Evolutionary conservation across 345 rosid species (phyloP), one percentile per base, ranked within the genome.

Genomic region (Triadica sebifera): DNA sequence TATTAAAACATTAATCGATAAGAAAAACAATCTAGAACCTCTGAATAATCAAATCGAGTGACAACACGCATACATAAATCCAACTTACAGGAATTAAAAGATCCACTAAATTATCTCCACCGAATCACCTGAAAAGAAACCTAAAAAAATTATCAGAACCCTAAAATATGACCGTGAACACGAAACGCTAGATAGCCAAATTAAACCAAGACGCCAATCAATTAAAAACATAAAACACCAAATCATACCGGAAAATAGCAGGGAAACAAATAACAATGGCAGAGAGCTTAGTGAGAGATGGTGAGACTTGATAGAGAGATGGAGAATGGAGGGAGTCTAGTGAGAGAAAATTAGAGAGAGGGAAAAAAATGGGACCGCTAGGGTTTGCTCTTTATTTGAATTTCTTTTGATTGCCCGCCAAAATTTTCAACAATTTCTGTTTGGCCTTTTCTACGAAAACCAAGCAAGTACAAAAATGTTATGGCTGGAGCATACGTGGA

Each of bases 391-490:
- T 58, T 75, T 79, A 74, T 83, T 85, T 85, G 85, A 86, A 87
- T 78, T 65, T 17, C 81, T 72, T 75, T 65, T 41, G 43, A 67
- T 72, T 84, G 91, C 92, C 91, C 97, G 97, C 97, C 95, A 92
- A 90, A 84, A 62, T 71, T 80, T 83, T 77, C 79, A 68, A 74
- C 64, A 13, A 49, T 51, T 53, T 11, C 10, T 0, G 1, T 6
- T 11, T 12, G 47, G 58, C 8, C 53, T 53, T 52, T 67, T 69
- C 73, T 45, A 47, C 63, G 43, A 43, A 19, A 58, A 75, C 79
- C 53, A 25, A 73, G 69, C 67, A 4, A 22, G 34, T 70, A 74
- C 57, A 66, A 63, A 56, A 73, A 51, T 65, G 51, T 41, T n/a
- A 43, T 46, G 29, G 63, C 73, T 61, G 12, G 65, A 22, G 65